phyloP scores from a whole-genome alignment of 2,329 filamentous ascomycete species.

The Colletotrichum camelliae region DNA sequence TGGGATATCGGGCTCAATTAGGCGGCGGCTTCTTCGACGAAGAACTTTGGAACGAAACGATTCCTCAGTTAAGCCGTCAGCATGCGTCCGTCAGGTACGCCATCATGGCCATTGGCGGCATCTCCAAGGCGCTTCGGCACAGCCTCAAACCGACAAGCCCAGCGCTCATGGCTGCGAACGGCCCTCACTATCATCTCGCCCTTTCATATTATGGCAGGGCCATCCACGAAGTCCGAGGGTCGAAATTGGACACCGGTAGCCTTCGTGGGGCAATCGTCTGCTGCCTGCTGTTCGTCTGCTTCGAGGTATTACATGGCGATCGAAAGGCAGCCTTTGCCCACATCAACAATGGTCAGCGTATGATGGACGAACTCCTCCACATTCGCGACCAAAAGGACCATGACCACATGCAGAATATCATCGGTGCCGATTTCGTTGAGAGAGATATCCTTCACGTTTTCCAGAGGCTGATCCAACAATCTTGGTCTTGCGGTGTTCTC shows the following conservation, averaged over 20 bases:
- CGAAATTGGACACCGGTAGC: slow-evolving; percentile 13
- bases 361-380: slow-evolving; percentile 37
- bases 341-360: slow-evolving; percentile 39
- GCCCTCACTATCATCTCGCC: slow-evolving; percentile 34
- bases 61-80: slow-evolving; percentile 37
- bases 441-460: slow-evolving; percentile 32
- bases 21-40: slow-evolving; percentile 36
- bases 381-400: background rate
- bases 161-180: slow-evolving; percentile 11
- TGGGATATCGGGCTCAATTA: slow-evolving; percentile 24
- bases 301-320: slow-evolving; percentile 42
- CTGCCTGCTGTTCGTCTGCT: slow-evolving; percentile 42
- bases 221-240: slow-evolving; percentile 30
- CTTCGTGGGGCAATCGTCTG: slow-evolving; percentile 36
- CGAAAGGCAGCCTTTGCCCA: slow-evolving; percentile 37
- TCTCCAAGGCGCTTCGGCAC: slow-evolving; percentile 27
- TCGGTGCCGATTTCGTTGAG: slow-evolving; percentile 24
- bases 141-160: slow-evolving; percentile 2
- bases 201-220: slow-evolving; percentile 38
- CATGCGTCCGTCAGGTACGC: slow-evolving; percentile 40
- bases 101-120: slow-evolving; percentile 41
- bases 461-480: slow-evolving; percentile 32
- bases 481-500: slow-evolving; percentile 29
- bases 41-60: slow-evolving; percentile 38
- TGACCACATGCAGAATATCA: background rate